These are phyloP conservation scores for Kurtzmaniella natalensis DNA, from an alignment of 1,139 yeast species.

Conservation along the genomic window DNA sequence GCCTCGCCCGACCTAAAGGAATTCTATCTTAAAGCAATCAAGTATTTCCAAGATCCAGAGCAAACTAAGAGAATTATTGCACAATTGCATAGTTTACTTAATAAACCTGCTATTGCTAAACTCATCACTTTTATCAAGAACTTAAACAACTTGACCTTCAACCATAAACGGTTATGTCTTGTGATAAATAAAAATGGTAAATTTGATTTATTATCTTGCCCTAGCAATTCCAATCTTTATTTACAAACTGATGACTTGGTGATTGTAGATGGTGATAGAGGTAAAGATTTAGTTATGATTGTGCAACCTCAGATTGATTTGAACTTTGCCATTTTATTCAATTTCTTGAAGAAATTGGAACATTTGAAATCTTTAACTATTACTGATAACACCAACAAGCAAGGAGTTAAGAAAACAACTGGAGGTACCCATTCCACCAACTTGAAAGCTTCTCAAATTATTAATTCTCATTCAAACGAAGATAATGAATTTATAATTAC, in stretches of 20 bases:
- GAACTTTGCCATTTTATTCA: conserved; percentile 66
- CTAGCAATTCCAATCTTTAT: conserved; percentile 44
- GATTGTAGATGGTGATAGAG: conserved; percentile 49
- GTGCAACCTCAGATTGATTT: conserved; percentile 41
- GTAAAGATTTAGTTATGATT: conserved; percentile 49
- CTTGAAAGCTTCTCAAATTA: conserved; percentile 35
- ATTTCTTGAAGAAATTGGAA: conserved; percentile 72
- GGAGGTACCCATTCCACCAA: conserved; percentile 37
- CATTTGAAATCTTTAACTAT: conserved; percentile 72
- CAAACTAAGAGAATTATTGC: conserved; percentile 29
- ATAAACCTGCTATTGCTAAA: conserved; percentile 27
- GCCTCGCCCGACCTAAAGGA: conserved; percentile 48
- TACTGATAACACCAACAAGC: conserved; percentile 19
- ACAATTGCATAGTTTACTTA: conserved; percentile 29
- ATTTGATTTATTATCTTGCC: conserved; percentile 45
- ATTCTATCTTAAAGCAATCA: conserved; percentile 38
- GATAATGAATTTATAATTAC: conserved; percentile 46
- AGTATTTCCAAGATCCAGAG: conserved; percentile 43
- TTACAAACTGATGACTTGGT: conserved; percentile 46
- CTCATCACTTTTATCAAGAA: conserved; percentile 39
- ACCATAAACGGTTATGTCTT: conserved; percentile 40
- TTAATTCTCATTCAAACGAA: conserved; percentile 36
- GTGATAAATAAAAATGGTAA: conserved; percentile 57
- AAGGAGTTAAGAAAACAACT: conserved; percentile 19
- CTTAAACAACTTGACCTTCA: conserved; percentile 40